Conservation (phyloP, 352 stramenopile species). For the Phytophthora pluvialis region DNA sequence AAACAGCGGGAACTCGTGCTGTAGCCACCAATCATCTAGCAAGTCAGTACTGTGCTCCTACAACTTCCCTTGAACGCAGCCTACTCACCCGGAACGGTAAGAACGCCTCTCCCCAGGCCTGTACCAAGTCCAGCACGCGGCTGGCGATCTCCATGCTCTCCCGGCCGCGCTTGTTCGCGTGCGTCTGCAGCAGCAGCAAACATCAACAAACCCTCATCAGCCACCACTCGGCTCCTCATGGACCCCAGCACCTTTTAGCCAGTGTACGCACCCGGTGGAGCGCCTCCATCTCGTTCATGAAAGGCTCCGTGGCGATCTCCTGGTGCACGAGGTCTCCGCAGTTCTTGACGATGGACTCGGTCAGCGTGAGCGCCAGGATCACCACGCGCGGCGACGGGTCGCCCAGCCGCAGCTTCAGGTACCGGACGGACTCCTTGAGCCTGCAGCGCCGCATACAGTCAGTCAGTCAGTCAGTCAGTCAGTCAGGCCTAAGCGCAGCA, state of each 20-base stretch:
- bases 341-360: conserved; percentile 82
- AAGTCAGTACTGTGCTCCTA: conserved; percentile 2
- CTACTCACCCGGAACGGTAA: conserved; percentile 56
- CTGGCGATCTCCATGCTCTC: conserved; percentile 78
- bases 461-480: background rate
- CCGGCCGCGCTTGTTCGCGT: conserved; percentile 69
- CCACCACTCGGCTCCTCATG: background rate
- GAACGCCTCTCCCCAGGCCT: conserved; percentile 86
- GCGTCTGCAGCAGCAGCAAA: conserved; percentile 35
- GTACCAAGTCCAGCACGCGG: conserved; percentile 77
- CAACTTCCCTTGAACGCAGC: background rate
- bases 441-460: conserved; percentile 29
- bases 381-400: conserved; percentile 71
- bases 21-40: background rate
- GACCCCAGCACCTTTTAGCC: background rate
- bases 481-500: too few relatives aligned
- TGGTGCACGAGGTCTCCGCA: conserved; percentile 71
- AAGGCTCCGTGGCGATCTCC: conserved; percentile 70
- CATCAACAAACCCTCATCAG: conserved; percentile 5
- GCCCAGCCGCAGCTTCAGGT: conserved; percentile 67
- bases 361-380: conserved; percentile 68
- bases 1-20: conserved; percentile 80
- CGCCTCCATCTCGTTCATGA: conserved; percentile 77
- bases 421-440: conserved; percentile 78
- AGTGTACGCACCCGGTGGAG: conserved; percentile 57